A percentile compares a stretch with the other conserved stretches of the same genome.
Evolutionary conservation across 495 filamentous ascomycete species (phyloP).

Genomic region (Tuber umbilicatum): DNA sequence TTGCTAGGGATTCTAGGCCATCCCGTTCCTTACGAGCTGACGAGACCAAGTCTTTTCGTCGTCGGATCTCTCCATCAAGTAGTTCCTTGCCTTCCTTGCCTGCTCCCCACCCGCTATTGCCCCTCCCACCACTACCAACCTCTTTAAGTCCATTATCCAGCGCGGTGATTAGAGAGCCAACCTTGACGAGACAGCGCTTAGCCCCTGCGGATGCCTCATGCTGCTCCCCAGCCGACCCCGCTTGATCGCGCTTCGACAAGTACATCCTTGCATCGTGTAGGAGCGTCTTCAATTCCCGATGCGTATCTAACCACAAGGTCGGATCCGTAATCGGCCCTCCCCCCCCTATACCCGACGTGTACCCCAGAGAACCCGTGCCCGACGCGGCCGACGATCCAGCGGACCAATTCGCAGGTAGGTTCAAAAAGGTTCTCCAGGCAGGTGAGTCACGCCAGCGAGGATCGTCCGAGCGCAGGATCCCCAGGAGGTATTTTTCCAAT

Average conservation of each 20-base stretch:
- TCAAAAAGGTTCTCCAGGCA: conserved; percentile 81
- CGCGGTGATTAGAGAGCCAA: conserved; percentile 57
- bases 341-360: conserved; percentile 44
- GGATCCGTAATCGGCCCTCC: conserved; percentile 60
- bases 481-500: conserved; percentile 73
- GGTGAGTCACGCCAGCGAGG: conserved; percentile 75
- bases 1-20: conserved; percentile 72
- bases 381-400: conserved; percentile 47
- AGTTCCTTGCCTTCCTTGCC: conserved; percentile 48
- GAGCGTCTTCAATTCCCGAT: conserved; percentile 71
- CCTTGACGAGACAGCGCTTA: conserved; percentile 72
- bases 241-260: conserved; percentile 69
- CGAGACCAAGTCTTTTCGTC: conserved; percentile 70
- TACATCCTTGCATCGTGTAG: conserved; percentile 75
- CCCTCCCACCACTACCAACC: conserved; percentile 44
- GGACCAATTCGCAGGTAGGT: conserved; percentile 57
- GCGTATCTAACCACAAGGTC: conserved; percentile 76
- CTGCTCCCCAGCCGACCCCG: conserved; percentile 57
- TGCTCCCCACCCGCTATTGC: conserved; percentile 39
- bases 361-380: conserved; percentile 44
- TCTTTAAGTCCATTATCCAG: conserved; percentile 65
- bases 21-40: conserved; percentile 77
- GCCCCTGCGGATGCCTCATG: conserved; percentile 75
- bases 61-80: conserved; percentile 79
- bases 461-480: conserved; percentile 70